Percentiles rank a stretch among this genome's conserved stretches.
phyloP scores from a whole-genome alignment of 352 stramenopile genomes.

The Phytopythium oedochilum region DNA sequence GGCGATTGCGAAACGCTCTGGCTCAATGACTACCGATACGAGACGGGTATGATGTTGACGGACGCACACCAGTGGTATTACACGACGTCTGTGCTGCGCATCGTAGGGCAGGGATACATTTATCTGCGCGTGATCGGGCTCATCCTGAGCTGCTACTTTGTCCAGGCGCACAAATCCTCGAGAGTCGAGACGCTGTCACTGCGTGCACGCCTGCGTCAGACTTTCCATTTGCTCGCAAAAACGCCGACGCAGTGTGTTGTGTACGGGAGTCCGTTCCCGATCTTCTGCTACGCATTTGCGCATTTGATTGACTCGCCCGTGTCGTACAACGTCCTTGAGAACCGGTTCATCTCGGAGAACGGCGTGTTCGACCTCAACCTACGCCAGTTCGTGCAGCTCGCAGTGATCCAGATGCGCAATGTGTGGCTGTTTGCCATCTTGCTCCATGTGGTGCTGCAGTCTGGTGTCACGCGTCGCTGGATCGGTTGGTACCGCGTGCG shows the following conservation, averaged over 20 bases:
- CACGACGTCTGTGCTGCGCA: slow-evolving; percentile 18
- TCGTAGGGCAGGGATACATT: slow-evolving; percentile 34
- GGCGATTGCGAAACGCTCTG: slow-evolving; percentile 23
- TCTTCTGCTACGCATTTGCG: slow-evolving; percentile 36
- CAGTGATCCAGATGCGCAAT: slow-evolving; percentile 37
- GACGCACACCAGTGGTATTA: slow-evolving; percentile 26
- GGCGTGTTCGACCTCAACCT: slow-evolving; percentile 25
- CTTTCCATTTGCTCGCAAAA: slow-evolving; percentile 28
- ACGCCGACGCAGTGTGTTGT: slow-evolving; percentile 46
- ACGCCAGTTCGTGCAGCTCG: slow-evolving; percentile 21
- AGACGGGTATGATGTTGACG: slow-evolving; percentile 19
- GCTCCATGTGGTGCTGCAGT: slow-evolving; percentile 19
- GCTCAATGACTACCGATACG: slow-evolving; percentile 40
- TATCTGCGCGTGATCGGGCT: slow-evolving; percentile 25
- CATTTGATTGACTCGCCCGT: slow-evolving; percentile 42
- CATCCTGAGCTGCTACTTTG: slow-evolving; percentile 23
- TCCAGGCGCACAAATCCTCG: slow-evolving; percentile 10
- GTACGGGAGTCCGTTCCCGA: slow-evolving; percentile 38
- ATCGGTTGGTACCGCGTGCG: slow-evolving; percentile 9
- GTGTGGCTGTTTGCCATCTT: slow-evolving; percentile 34
- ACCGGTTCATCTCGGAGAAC: slow-evolving; percentile 23
- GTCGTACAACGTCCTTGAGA: slow-evolving; percentile 28
- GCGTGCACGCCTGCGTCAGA: slow-evolving; percentile 3
- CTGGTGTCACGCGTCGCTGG: slow-evolving; percentile 13
- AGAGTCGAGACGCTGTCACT: slow-evolving; percentile 2